phyloP scores from a whole-genome alignment of 148 eudicot genomes.

The Arctostaphylos glauca region DNA sequence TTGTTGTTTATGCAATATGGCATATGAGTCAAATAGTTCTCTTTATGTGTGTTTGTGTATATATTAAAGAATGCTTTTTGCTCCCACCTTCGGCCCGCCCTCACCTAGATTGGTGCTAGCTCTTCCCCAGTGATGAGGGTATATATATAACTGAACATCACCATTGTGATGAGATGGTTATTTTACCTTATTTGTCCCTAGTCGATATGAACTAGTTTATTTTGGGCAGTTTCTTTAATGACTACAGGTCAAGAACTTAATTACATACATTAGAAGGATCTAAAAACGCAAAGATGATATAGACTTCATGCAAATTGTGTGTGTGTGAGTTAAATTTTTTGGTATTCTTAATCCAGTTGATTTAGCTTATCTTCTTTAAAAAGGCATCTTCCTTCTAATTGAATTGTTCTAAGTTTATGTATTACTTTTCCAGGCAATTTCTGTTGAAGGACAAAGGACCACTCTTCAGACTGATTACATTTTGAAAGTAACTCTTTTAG shows the following conservation, averaged over 20 bases:
- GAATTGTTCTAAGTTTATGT: background rate
- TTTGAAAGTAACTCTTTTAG: conserved; percentile 50
- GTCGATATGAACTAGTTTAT: too few relatives aligned
- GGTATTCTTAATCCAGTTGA: background rate
- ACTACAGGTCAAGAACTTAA: background rate
- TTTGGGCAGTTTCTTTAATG: background rate
- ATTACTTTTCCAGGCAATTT: conserved; percentile 52
- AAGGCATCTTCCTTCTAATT: too few relatives aligned
- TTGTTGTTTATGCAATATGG: too few relatives aligned
- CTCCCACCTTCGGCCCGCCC: too few relatives aligned
- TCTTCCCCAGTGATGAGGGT: too few relatives aligned
- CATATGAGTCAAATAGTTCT: too few relatives aligned
- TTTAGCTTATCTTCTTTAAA: background rate
- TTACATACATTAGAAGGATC: background rate
- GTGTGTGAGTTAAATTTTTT: background rate
- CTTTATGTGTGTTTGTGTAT: too few relatives aligned
- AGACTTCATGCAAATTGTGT: background rate
- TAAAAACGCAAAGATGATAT: background rate
- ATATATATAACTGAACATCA: background rate
- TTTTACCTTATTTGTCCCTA: too few relatives aligned
- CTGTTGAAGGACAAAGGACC: conserved; percentile 61
- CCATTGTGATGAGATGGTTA: background rate
- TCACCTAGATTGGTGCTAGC: too few relatives aligned
- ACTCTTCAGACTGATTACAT: conserved; percentile 79
- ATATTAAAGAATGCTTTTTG: too few relatives aligned